A percentile compares a stretch with the other conserved stretches of the same genome.
These are phyloP conservation scores for Zizania latifolia DNA, from an alignment of 176 grass and related monocot species.

Conservation along the genomic window DNA sequence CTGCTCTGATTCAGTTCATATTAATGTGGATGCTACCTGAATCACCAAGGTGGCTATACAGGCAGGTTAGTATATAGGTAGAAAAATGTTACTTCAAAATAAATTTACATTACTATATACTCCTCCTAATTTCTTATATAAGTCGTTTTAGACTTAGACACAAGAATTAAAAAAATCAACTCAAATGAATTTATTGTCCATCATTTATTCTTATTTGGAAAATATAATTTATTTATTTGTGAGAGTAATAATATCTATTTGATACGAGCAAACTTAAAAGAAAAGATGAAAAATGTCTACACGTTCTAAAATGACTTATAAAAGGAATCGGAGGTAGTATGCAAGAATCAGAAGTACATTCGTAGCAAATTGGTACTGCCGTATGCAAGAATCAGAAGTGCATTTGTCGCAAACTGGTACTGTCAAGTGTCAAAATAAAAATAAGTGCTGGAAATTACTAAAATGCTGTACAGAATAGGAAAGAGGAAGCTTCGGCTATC, in stretches of 20 bases:
- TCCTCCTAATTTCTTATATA: no score
- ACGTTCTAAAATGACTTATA: no score
- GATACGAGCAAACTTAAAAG: no score
- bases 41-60: conserved; percentile 93
- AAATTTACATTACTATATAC: no score
- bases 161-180: no score
- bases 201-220: no score
- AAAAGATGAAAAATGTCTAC: no score
- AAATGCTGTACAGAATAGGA: conserved; percentile 61
- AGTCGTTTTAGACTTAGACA: no score
- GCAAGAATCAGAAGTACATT: neutral
- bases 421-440: neutral
- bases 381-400: neutral
- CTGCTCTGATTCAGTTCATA: conserved; percentile 76
- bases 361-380: neutral
- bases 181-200: no score
- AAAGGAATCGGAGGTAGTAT: no score
- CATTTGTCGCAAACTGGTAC: neutral
- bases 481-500: conserved; percentile 69
- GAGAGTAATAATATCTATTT: no score
- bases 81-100: neutral
- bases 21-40: conserved; percentile 88
- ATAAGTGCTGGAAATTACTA: neutral
- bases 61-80: conserved; percentile 46
- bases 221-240: no score